phyloP scores from a whole-genome alignment of 371 early-diverging fungal species.

The Conidiobolus incongruus region DNA sequence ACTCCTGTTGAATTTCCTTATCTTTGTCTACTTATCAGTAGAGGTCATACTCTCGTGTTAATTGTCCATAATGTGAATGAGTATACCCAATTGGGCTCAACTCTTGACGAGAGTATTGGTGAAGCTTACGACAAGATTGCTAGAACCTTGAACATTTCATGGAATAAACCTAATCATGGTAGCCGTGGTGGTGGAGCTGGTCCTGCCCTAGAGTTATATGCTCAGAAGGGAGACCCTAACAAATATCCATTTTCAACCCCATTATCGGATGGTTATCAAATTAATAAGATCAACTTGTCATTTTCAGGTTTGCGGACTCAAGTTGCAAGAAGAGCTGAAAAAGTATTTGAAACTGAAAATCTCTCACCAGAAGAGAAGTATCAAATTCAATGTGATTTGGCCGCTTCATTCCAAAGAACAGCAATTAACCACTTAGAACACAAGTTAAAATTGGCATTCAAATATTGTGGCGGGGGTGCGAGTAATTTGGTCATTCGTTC shows the following conservation, averaged over 20 bases:
- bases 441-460: conserved; percentile 33
- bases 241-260: conserved; percentile 30
- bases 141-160: conserved; percentile 32
- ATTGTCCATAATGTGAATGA: conserved; percentile 34
- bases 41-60: conserved; percentile 56
- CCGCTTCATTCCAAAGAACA: conserved; percentile 47
- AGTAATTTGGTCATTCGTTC: conserved; percentile 26
- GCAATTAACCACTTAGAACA: conserved; percentile 38
- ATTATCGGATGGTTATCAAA: conserved; percentile 26
- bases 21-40: conserved; percentile 48
- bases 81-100: conserved; percentile 37
- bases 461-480: conserved; percentile 55
- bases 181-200: conserved; percentile 45
- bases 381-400: conserved; percentile 24
- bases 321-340: conserved; percentile 19
- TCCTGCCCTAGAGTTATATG: conserved; percentile 44
- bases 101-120: conserved; percentile 58
- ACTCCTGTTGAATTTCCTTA: conserved; percentile 35
- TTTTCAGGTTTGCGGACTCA: conserved; percentile 61
- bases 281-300: conserved; percentile 31
- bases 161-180: conserved; percentile 14
- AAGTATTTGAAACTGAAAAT: conserved; percentile 6
- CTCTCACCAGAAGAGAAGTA: not conserved
- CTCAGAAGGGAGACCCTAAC: conserved; percentile 10
- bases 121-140: conserved; percentile 68